Base-by-base conservation (phyloP, 176 grass and related monocot species). In the Cocos nucifera region DNA sequence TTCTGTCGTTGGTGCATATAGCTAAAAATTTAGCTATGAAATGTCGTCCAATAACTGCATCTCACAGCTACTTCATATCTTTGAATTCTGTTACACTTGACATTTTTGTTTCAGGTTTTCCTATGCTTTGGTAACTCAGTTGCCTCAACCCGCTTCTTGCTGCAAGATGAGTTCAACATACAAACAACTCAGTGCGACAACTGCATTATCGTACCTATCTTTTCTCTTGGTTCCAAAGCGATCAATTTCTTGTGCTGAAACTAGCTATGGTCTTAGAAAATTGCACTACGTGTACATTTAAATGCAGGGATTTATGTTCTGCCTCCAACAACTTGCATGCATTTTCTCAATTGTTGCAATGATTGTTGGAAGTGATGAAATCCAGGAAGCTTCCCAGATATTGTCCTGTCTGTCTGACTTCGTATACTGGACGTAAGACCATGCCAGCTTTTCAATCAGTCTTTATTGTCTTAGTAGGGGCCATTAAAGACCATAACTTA, bases 111-210 rank as follows among this genome's bases (percentile, higher is more conserved):
- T 78, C 77, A 98, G 93, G 93, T 89, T 66, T 79, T 83, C 21
- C 80, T 81, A 32, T 98, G 93, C 76, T 98, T 98, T 76, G 93
- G 88, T 17, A 92, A 88, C 78, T 98, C 93, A 53, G 93, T 96
- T 79, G 93, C 84, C 32, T 92, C 93, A 44, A 98, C 93, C 28
- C 88, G 93, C 72, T 98, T 89, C 82, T 75, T 98, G 76, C 82
- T 98, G 49, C 93, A 98, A 91, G 93, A 98, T 71, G 87, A 92
- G 78, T 98, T 98, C 82, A 98, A 98, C 64, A 98, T 98, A 61
- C 93, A 98, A 71, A 98, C 93, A 64, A 98, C 93, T 65, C 61
- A 98, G 65, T 98, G 93, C 10, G 93, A 98, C 57, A 98, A 92
- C 80, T 98, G 88, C 81, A 98, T 98, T 73, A 98, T 98, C 62